Conservation (phyloP, 2,329 filamentous ascomycete genomes). For the Pseudocercospora musae region DNA sequence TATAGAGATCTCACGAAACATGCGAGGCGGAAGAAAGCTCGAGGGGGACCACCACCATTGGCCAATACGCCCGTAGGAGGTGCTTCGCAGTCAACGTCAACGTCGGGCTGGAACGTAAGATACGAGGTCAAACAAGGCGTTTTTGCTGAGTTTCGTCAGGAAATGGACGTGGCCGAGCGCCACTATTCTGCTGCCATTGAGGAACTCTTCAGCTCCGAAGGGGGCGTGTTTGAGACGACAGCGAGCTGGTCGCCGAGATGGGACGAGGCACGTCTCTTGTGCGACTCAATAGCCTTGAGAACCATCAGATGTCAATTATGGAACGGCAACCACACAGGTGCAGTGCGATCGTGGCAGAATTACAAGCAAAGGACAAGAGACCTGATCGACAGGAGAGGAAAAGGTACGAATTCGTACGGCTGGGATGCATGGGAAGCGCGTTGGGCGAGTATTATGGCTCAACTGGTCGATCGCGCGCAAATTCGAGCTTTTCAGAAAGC, state of each 20-base stretch:
- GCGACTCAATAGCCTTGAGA: slow-evolving; percentile 76
- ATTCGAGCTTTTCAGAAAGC: slow-evolving; percentile 43
- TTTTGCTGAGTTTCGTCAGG: slow-evolving; percentile 88
- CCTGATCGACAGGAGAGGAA: slow-evolving; percentile 77
- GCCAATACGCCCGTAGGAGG: slow-evolving; percentile 78
- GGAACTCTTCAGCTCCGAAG: slow-evolving; percentile 71
- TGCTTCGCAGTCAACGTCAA: slow-evolving; percentile 79
- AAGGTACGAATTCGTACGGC: slow-evolving; percentile 83
- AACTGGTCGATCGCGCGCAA: slow-evolving; percentile 54
- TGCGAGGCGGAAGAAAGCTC: slow-evolving; percentile 78
- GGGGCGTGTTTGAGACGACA: slow-evolving; percentile 73
- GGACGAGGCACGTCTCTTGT: slow-evolving; percentile 85
- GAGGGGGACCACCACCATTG: slow-evolving; percentile 72
- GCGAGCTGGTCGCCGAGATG: slow-evolving; percentile 87
- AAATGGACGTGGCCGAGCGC: slow-evolving; percentile 81
- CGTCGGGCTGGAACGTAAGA: slow-evolving; percentile 85
- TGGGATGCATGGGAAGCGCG: slow-evolving; percentile 92
- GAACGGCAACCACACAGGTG: slow-evolving; percentile 72
- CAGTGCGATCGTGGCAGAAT: slow-evolving; percentile 73
- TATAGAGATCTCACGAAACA: slow-evolving; percentile 94
- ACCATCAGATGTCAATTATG: slow-evolving; percentile 79
- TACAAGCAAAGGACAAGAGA: slow-evolving; percentile 73
- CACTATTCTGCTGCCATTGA: slow-evolving; percentile 89
- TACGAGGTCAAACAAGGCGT: slow-evolving; percentile 93
- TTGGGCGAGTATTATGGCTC: slow-evolving; percentile 61